Evolutionary conservation across 2,329 filamentous ascomycete genomes (phyloP).

Genomic region (Bipolaris bicolor): DNA sequence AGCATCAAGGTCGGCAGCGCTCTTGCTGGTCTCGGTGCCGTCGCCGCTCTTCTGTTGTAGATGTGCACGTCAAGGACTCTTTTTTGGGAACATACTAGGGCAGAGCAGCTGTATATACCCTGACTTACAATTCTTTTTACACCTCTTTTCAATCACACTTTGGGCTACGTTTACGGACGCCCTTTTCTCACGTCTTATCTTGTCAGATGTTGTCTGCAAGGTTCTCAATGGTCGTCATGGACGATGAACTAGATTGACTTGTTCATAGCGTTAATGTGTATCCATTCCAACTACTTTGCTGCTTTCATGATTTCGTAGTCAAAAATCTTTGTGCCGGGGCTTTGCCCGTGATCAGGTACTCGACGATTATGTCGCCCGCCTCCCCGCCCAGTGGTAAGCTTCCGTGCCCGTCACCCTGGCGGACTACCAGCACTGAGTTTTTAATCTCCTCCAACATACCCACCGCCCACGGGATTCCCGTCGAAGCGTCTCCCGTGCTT

Average conservation of each 20-base stretch:
- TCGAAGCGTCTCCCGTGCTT: conserved; percentile 51
- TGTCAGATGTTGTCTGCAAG: background rate
- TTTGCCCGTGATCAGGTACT: conserved; percentile 42
- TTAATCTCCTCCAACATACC: conserved; percentile 33
- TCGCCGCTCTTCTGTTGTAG: conserved; percentile 47
- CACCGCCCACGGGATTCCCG: conserved; percentile 40
- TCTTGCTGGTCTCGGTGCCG: conserved; percentile 43
- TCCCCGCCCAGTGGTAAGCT: conserved; percentile 44
- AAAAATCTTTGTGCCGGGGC: conserved; percentile 5
- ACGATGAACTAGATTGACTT: background rate
- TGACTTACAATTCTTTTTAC: conserved; percentile 4
- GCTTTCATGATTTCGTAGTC: background rate
- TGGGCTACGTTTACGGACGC: conserved; percentile 3
- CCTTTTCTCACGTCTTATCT: background rate
- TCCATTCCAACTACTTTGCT: background rate
- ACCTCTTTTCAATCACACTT: conserved; percentile 4
- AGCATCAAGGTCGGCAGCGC: conserved; percentile 38
- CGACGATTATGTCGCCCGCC: conserved; percentile 39
- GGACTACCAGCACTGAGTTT: conserved; percentile 48
- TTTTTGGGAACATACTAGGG: background rate
- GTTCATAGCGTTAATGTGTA: background rate
- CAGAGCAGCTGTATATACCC: conserved; percentile 2
- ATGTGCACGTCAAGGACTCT: conserved; percentile 3
- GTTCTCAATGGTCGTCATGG: background rate
- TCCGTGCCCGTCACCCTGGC: conserved; percentile 52